Percentiles rank a stretch among this genome's conserved stretches.
Evolutionary conservation across 257 asterid genomes (phyloP).

Genomic region (Nicotiana obtusifolia): DNA sequence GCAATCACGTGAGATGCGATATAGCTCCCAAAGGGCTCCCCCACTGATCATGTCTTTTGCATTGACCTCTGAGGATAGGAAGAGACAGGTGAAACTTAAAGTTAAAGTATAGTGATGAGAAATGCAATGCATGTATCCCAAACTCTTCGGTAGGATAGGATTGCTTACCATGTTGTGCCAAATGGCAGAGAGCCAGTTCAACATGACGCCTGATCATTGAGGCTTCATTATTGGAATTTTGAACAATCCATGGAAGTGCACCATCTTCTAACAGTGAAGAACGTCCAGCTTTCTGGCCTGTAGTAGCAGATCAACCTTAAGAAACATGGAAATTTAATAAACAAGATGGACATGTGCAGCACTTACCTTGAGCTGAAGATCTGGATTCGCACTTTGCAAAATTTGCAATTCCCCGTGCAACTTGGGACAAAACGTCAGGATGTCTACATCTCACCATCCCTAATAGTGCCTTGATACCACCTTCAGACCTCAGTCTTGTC

Average conservation of each 20-base stretch:
- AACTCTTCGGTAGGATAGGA: neutral
- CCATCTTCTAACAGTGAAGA: slow-evolving; percentile 89
- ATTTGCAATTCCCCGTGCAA: slow-evolving; percentile 98
- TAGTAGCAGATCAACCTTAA: neutral
- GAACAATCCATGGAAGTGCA: slow-evolving; percentile 93
- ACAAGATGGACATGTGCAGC: neutral
- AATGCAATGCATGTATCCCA: neutral
- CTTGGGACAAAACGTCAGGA: slow-evolving; percentile 94
- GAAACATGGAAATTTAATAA: neutral
- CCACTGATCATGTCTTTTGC: slow-evolving; percentile 87
- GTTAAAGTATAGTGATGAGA: neutral
- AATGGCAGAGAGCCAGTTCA: slow-evolving; percentile 97
- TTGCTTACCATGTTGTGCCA: slow-evolving; percentile 89
- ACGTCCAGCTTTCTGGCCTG: slow-evolving; percentile 70
- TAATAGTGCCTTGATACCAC: slow-evolving; percentile 91
- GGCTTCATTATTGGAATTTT: slow-evolving; percentile 93
- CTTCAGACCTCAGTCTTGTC: slow-evolving; percentile 86
- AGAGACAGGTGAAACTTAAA: slow-evolving; percentile 3
- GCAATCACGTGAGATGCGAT: slow-evolving; percentile 95
- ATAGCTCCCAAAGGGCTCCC: slow-evolving; percentile 99
- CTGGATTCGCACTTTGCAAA: slow-evolving; percentile 97
- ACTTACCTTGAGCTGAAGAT: slow-evolving; percentile 75
- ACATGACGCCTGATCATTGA: slow-evolving; percentile 92
- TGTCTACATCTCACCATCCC: slow-evolving; percentile 98
- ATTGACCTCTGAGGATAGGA: slow-evolving; percentile 56